Conservation (phyloP, 495 filamentous ascomycete genomes). For the Podospora tetraspora region DNA sequence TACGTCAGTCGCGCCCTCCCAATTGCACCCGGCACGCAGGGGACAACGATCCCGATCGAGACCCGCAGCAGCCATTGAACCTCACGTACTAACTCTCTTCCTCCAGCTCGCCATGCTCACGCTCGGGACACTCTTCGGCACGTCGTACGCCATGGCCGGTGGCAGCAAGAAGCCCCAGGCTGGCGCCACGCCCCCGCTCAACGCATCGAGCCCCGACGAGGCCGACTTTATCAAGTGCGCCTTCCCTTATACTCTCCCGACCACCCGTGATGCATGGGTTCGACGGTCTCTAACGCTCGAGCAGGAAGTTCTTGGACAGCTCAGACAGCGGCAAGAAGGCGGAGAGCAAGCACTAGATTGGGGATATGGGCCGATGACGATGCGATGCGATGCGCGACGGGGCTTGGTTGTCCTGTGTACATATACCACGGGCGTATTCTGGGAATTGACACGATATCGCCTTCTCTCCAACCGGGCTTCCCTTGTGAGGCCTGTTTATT, state of each 20-base stretch:
- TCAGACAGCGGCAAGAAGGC: constrained; percentile 67
- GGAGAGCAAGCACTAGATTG: constrained; percentile 22
- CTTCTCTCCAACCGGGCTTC: not conserved
- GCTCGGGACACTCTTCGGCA: constrained; percentile 62
- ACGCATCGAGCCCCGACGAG: constrained; percentile 85
- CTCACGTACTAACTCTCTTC: constrained; percentile 22
- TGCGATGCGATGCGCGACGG: constrained; percentile 3
- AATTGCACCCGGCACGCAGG: not conserved
- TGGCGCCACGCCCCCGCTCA: constrained; percentile 66
- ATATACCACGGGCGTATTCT: constrained; percentile 24
- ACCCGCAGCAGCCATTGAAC: constrained; percentile 14
- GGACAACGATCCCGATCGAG: constrained; percentile 1
- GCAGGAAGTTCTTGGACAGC: constrained; percentile 73
- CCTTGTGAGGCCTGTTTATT: not conserved
- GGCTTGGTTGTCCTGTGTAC: constrained; percentile 23
- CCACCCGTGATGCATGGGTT: not conserved
- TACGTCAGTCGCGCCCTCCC: constrained; percentile 57
- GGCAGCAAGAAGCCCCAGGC: constrained; percentile 58
- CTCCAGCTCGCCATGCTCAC: constrained; percentile 79
- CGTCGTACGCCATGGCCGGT: constrained; percentile 47
- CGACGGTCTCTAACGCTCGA: constrained; percentile 25
- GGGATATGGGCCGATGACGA: constrained; percentile 1
- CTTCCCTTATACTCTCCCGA: not conserved
- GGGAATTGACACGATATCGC: constrained; percentile 13
- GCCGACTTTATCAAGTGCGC: constrained; percentile 95